Conservation (phyloP, 2,329 filamentous ascomycete genomes). For the Aspergillus ustus region DNA sequence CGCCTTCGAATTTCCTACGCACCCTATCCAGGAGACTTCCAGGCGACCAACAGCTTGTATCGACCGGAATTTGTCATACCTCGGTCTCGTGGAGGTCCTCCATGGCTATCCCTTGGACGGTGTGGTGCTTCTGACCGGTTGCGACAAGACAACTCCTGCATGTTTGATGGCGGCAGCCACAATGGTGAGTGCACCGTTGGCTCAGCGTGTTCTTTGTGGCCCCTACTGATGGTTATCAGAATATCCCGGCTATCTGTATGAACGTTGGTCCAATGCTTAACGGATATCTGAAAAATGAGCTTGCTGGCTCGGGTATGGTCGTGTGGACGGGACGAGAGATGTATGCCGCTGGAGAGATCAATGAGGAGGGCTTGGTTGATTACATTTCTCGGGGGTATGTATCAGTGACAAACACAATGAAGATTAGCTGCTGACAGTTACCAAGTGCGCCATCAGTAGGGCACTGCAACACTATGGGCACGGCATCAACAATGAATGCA, state of each 20-base stretch:
- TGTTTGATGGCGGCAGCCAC: constrained; percentile 58
- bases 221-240: constrained; percentile 33
- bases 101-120: constrained; percentile 56
- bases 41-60: constrained; percentile 55
- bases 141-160: constrained; percentile 59
- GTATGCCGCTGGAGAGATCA: constrained; percentile 53
- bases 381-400: constrained; percentile 49
- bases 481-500: constrained; percentile 59
- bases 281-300: constrained; percentile 48
- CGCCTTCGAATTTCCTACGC: constrained; percentile 57
- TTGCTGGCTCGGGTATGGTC: constrained; percentile 53
- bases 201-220: neutral
- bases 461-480: constrained; percentile 61
- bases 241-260: constrained; percentile 57
- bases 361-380: constrained; percentile 51
- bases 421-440: neutral
- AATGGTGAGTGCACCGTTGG: constrained; percentile 38
- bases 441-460: constrained; percentile 51
- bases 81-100: constrained; percentile 55
- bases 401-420: too few species aligned
- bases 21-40: constrained; percentile 57
- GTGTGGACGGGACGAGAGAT: constrained; percentile 56
- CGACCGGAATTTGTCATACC: constrained; percentile 56
- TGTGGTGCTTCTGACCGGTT: constrained; percentile 57
- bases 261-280: constrained; percentile 61